phyloP scores from a whole-genome alignment of 257 asterid genomes.

The Solanum commersonii region DNA sequence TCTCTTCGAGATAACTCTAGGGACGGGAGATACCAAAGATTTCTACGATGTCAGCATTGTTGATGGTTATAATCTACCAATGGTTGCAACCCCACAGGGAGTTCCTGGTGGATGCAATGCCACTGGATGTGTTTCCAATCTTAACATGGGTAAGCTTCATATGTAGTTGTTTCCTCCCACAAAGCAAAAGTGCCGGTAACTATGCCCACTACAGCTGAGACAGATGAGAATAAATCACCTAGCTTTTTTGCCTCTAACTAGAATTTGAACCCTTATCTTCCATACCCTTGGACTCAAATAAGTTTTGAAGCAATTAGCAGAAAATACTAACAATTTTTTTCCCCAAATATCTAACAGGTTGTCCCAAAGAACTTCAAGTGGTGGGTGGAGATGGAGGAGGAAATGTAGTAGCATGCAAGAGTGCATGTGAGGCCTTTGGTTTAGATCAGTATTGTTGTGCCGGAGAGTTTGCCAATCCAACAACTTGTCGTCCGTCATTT shows the following conservation, averaged over 20 bases:
- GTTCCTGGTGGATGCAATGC: slow-evolving; percentile 44
- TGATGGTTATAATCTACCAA: slow-evolving; percentile 71
- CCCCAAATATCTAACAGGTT: slow-evolving; percentile 30
- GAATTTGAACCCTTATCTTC: neutral
- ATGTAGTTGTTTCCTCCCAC: neutral
- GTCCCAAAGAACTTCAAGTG: slow-evolving; percentile 83
- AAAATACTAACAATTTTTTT: neutral
- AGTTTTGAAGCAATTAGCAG: neutral
- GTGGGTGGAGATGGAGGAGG: slow-evolving; percentile 40
- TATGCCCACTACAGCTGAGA: neutral
- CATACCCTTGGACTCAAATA: neutral
- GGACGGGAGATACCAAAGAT: slow-evolving; percentile 47
- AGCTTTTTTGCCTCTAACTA: neutral
- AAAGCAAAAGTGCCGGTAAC: neutral
- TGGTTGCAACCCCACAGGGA: slow-evolving; percentile 49
- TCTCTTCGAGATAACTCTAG: slow-evolving; percentile 75
- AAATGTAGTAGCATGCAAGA: slow-evolving; percentile 70
- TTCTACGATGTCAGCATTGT: slow-evolving; percentile 76
- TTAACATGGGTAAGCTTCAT: slow-evolving; percentile 48
- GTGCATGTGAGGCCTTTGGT: slow-evolving; percentile 77
- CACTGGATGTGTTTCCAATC: slow-evolving; percentile 60
- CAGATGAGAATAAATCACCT: neutral
- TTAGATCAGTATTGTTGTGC: slow-evolving; percentile 75
- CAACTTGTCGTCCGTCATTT: slow-evolving; percentile 66
- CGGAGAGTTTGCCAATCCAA: slow-evolving; percentile 72